These are phyloP conservation scores for Suillus occidentalis DNA, from an alignment of 768 basidiomycete genomes.

Conservation along the genomic window DNA sequence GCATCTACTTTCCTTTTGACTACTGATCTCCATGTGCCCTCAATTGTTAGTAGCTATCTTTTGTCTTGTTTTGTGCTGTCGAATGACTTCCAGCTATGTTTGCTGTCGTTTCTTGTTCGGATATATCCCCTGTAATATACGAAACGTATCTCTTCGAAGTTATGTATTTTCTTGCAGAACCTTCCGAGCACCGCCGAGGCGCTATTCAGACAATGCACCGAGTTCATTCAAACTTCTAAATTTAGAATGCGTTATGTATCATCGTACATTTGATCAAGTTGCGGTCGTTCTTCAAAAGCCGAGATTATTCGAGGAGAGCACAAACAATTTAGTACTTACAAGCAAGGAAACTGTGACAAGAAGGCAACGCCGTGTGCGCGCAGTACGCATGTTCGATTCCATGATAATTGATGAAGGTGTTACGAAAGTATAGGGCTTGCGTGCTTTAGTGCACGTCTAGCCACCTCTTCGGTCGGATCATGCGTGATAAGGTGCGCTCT, in stretches of 20 bases:
- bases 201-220: neutral
- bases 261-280: neutral
- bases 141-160: neutral
- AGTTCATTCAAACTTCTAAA: neutral
- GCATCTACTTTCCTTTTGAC: neutral
- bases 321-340: neutral
- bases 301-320: neutral
- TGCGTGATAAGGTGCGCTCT: neutral
- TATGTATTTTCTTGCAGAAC: neutral
- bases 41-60: neutral
- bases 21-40: neutral
- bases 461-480: slow-evolving; percentile 1
- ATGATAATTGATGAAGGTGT: neutral
- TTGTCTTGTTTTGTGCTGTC: neutral
- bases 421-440: neutral
- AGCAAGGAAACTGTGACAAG: neutral
- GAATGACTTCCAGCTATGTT: no score
- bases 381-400: no score
- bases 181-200: neutral
- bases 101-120: neutral
- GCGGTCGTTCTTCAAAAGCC: neutral
- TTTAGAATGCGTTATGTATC: neutral
- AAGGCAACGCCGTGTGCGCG: neutral
- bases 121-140: neutral
- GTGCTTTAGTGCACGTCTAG: neutral